Base-by-base conservation (phyloP, 306 rosid genomes). In the Macrotyloma uniflorum region DNA sequence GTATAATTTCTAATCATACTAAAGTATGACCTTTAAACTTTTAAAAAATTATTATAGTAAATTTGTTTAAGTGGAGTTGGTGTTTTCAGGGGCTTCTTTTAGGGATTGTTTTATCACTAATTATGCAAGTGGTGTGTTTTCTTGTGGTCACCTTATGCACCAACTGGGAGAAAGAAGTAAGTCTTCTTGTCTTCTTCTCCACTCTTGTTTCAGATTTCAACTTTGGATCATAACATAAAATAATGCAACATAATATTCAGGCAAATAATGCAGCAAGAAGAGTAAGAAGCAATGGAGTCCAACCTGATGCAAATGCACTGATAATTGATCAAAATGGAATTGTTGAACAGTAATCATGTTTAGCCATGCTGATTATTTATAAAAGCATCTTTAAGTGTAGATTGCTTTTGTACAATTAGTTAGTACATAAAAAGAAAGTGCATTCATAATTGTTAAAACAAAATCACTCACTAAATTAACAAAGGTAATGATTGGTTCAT, bases 81-180 rank as follows among this genome's bases (percentile, higher is more conserved):
- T 49, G 13, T 4, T 36, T 63, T 23, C 32, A 82, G 84, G 87
- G 87, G 8, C 83, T 86, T 35, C 42, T 72, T 77, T 45, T 83
- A 7, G 89, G 87, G 5, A 61, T 83, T 20, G 11, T 75, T 18
- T 22, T 54, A 23, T 87, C 83, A 9, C 38, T 80, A 40, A 6
- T 30, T 4, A 67, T 82, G 6, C 84, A 85, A 85, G 80, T 70
- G 49, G 23, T 57, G 4, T 71, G 72, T 36, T 71, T 79, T 43
- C 68, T 80, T n/a, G 16, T 77, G 3, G 67, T 83, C 1, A 83
- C 72, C 15, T 8, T 68, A 4, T 40, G 72, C 77, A 76, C 76
- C 50, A 53, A 80, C n/a, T 86, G 87, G 85, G 79, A 80, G 49
- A 76, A 76, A 72, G 81, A 86, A 50, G 85, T 79, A 32, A 32